Evolutionary conservation across 352 stramenopile genomes (phyloP).

Genomic region (Phytophthora agathidicida): DNA sequence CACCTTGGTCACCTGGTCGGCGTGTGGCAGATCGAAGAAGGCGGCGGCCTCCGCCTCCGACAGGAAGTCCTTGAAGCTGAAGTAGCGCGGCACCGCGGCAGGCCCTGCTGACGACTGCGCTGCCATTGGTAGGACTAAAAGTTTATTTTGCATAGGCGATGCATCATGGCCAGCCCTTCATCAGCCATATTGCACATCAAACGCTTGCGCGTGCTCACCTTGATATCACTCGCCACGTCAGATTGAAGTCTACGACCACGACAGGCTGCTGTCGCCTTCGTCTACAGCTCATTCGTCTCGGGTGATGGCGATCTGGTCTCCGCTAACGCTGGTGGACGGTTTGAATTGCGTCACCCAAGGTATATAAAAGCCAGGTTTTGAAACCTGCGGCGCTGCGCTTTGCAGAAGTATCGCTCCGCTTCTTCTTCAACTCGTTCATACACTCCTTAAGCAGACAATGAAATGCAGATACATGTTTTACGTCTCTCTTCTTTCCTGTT

Average conservation of each 20-base stretch:
- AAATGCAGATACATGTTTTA: too few species aligned
- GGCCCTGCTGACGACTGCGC: not conserved
- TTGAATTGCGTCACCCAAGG: too few species aligned
- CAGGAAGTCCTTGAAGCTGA: slow-evolving; percentile 73
- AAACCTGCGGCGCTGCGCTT: too few species aligned
- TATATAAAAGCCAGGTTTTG: too few species aligned
- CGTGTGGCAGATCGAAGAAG: slow-evolving; percentile 64
- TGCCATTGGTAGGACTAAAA: not conserved
- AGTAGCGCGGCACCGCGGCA: slow-evolving; percentile 38
- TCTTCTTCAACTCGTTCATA: too few species aligned
- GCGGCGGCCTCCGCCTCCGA: slow-evolving; percentile 41
- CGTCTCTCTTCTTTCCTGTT: too few species aligned
- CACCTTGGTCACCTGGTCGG: slow-evolving; percentile 62
- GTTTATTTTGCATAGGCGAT: slow-evolving; percentile 12
- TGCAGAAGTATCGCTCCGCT: too few species aligned
- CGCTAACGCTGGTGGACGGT: too few species aligned
- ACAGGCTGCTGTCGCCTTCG: too few species aligned
- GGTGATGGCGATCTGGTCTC: too few species aligned
- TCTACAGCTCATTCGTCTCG: not conserved
- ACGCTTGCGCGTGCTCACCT: not conserved
- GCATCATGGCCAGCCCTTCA: slow-evolving; percentile 24
- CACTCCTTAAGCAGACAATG: too few species aligned
- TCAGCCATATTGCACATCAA: slow-evolving; percentile 24
- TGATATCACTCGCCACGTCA: not conserved
- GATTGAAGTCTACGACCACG: not conserved